Evolutionary conservation across 225 moss, liverwort and hornwort species (phyloP).

Genomic region (Straminergon stramineum): DNA sequence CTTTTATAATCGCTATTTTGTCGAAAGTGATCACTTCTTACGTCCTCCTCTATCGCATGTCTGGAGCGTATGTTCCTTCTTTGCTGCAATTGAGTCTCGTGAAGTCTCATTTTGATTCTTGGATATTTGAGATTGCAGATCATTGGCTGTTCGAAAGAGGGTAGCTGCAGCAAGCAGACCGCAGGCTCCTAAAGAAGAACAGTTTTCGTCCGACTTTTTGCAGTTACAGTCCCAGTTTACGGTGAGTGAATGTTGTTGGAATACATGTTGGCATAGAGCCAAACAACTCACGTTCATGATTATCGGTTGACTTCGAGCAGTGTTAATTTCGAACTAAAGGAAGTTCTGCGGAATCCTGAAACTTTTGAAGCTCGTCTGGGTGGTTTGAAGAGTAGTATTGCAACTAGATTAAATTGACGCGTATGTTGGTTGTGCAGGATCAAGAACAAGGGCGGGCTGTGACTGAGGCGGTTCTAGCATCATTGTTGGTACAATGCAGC

Average conservation of each 20-base stretch:
- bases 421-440: conserved; percentile 39
- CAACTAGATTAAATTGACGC: not conserved
- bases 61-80: not conserved
- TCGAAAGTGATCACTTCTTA: not conserved
- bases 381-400: not conserved
- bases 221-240: conserved; percentile 70
- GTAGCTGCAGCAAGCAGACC: conserved; percentile 45
- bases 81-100: not conserved
- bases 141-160: conserved; percentile 43
- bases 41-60: not conserved
- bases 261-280: not conserved
- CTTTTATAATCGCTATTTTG: not conserved
- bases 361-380: not conserved
- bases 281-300: not conserved
- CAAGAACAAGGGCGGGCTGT: conserved; percentile 71
- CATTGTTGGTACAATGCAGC: conserved; percentile 75
- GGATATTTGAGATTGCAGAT: conserved; percentile 20
- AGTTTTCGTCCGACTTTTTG: conserved; percentile 70
- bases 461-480: conserved; percentile 66
- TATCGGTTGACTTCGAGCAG: not conserved
- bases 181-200: conserved; percentile 80
- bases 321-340: not conserved
- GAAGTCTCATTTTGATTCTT: not conserved
- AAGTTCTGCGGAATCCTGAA: not conserved
- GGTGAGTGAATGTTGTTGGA: conserved; percentile 22